Base-by-base conservation (phyloP, 2,329 filamentous ascomycete genomes). In the Ambrosiella beaveri region DNA sequence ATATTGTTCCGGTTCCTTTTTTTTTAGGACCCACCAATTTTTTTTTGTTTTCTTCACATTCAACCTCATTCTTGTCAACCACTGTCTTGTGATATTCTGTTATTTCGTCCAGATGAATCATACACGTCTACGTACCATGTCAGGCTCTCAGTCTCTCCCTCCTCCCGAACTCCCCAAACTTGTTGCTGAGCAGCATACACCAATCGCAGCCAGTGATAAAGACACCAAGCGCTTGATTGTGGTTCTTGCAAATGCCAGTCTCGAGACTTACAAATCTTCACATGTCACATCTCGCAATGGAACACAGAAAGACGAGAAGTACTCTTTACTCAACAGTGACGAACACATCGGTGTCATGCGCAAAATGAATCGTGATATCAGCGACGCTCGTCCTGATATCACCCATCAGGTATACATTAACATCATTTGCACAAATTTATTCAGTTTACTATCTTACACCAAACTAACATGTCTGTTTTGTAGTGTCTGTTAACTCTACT, bases 301-400 rank as follows among this genome's bases (percentile, higher is more conserved):
- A 38, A 74, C 77, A 59, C 79, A 81, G 61, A 81, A 86, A 56
- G 90, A 96, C 66, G 91, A 96, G 69, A 97, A 97, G 71, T 98
- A 95, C 73, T 95, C 91, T 62, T 77, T 98, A 56, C 82, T 98
- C 67, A 98, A 98, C 77, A 96, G 90, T 71, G 93, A 98, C 68
- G 93, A 98, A 73, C 93, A 98, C 70, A 98, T 98, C 65, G 93
- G 93, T 62, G 86, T 97, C 63, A 95, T 98, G 89, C 85, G 93
- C 67, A 98, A 97, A 77, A 97, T 97, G 91, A 95, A 95, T 70
- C 81, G 93, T 65, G 93, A 98, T 69, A 97, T 98, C 64, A 96
- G 90, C 70, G 93, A 98, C 72, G 93, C 93, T 61, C 83, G 93
- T 65, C 93, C 93, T 50, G 93, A 98, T 71, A 98, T 98, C 67